Evolutionary conservation across 306 rosid species (phyloP).

Genomic region (Medicago arabica): DNA sequence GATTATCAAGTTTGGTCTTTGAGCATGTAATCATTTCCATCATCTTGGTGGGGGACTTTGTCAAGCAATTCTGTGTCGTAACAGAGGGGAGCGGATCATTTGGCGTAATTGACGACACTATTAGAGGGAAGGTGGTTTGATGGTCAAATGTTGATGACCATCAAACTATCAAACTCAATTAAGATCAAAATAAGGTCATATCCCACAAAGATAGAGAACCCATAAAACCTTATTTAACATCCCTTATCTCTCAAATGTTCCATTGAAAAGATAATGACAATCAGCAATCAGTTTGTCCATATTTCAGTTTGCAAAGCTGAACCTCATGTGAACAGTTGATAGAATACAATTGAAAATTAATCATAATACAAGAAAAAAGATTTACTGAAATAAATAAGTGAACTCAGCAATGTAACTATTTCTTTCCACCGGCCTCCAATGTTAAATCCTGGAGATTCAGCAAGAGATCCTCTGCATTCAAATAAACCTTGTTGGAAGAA

Average conservation of each 20-base stretch:
- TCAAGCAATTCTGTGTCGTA: too few species aligned
- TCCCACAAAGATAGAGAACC: not conserved
- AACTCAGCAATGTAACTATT: conserved; percentile 35
- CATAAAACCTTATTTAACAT: conserved; percentile 32
- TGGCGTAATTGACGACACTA: not conserved
- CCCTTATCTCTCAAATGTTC: conserved; percentile 28
- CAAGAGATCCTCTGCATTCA: conserved; percentile 72
- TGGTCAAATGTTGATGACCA: not conserved
- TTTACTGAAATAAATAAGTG: not conserved
- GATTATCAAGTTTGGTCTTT: not conserved
- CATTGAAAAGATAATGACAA: conserved; percentile 37
- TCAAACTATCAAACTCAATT: not conserved
- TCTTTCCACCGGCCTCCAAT: conserved; percentile 54
- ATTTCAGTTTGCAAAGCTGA: conserved; percentile 17
- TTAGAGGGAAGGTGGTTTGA: not conserved
- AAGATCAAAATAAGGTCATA: not conserved
- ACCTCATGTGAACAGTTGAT: conserved; percentile 40
- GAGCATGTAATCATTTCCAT: too few species aligned
- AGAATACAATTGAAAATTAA: conserved; percentile 32
- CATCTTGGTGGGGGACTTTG: not conserved
- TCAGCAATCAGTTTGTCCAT: conserved; percentile 15
- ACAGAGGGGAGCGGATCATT: not conserved
- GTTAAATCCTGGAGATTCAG: conserved; percentile 70
- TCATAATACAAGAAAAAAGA: not conserved
- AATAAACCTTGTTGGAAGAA: conserved; percentile 69